phyloP scores from a whole-genome alignment of 2,329 filamentous ascomycete genomes.

The Colletotrichum caudatum region DNA sequence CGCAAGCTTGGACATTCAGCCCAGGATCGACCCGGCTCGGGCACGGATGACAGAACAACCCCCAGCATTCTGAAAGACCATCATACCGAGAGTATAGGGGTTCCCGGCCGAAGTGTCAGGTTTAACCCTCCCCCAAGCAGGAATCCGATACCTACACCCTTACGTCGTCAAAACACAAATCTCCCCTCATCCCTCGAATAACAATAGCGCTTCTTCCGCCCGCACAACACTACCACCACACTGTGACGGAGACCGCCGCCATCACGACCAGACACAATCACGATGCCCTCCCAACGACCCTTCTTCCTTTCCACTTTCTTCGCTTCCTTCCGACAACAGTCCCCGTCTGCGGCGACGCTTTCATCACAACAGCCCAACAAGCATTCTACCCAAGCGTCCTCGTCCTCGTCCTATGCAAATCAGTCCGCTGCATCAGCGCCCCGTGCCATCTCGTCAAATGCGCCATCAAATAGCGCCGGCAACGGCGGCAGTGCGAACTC shows the following conservation, averaged over 20 bases:
- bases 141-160: conserved; percentile 10
- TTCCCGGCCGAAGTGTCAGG: conserved; percentile 26
- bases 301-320: conserved; percentile 69
- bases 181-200: background rate
- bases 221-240: conserved; percentile 11
- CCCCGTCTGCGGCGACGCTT: conserved; percentile 45
- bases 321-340: conserved; percentile 65
- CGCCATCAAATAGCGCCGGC: conserved; percentile 11
- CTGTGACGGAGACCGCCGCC: conserved; percentile 4
- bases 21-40: conserved; percentile 33
- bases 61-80: conserved; percentile 26
- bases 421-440: conserved; percentile 38
- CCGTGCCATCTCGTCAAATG: conserved; percentile 38
- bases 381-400: conserved; percentile 38
- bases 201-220: background rate
- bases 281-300: conserved; percentile 66
- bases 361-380: conserved; percentile 42
- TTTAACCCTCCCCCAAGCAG: conserved; percentile 12
- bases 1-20: conserved; percentile 29
- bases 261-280: conserved; percentile 25
- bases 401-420: conserved; percentile 29
- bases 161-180: conserved; percentile 32
- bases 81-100: conserved; percentile 35
- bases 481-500: conserved; percentile 19
- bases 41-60: conserved; percentile 41